Base-by-base conservation (phyloP, 2,329 filamentous ascomycete species). In the Paraphoma sp. region DNA sequence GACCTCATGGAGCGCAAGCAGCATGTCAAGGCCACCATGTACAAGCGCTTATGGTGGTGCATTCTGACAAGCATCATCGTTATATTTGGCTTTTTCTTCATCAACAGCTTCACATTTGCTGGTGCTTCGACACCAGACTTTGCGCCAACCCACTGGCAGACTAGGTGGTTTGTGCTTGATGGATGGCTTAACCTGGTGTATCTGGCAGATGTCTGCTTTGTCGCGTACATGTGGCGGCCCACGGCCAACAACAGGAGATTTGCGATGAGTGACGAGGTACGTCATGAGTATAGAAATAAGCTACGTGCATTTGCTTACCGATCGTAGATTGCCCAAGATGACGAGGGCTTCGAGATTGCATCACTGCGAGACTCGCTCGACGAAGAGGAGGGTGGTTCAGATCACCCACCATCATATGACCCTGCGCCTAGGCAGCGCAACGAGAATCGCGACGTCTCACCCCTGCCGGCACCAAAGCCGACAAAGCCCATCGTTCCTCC, bases 181-280 rank as follows among this genome's bases (percentile, higher is more conserved):
- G 95, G 95, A 53, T 99, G 95, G 95, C 83, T 98, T 48, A 98
- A 98, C 76, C 79, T 99, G 52, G 94, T 99, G 14, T 99, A 98
- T 79, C 87, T 99, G 62, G 91, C 91, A 57, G 94, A 99, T 71
- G 92, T 99, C 28, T 88, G 87, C 52, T 97, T 94, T 78, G 86
- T 99, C 63, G 93, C 95, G 18, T 99, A 98, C 76, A 84, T 99
- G 51, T 99, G 95, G 95, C 86, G 95, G 46, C 95, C 95, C 6
- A 98, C 94, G 18, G 93, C 91, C 50, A 98, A 99, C 79, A 99
- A 99, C 80, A 87, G 93, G 68, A 87, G 95, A 54, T 99, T 99
- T 71, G 95, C 95, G 60, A 99, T 99, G 95, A 96, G 92, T 80
- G 95, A 99, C 72, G 95, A 99, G 83, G 86, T 88, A 81, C 69